Evolutionary conservation across 2,329 filamentous ascomycete species (phyloP), one percentile per base, ranked within the genome.

Genomic region (Colletotrichum graminicola): DNA sequence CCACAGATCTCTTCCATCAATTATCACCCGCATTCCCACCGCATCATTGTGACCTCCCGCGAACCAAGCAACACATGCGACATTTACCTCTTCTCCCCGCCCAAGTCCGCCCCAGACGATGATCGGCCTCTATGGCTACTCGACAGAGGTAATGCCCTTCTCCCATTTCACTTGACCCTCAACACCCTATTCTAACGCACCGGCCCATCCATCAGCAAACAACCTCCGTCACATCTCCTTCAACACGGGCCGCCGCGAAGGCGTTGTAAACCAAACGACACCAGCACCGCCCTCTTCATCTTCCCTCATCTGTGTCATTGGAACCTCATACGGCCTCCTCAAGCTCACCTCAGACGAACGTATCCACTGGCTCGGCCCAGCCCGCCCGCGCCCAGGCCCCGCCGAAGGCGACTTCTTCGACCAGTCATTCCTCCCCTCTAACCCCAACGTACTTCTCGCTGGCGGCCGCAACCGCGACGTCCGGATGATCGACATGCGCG

Each of bases 381-480:
- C 73, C 52, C 75, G 67, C 67, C 62, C 69, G 29, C 74, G 76
- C 3, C 49, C 66, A 5, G 70, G 70, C 3, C 70, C 70, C 5
- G 45, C 55, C 3, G 57, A 65, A 72, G 76, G 61, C 2, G 82
- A 88, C 68, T 79, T 88, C 54, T 86, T 89, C 67, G 78, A 84
- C 5, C 78, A 88, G 34, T 84, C 86, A 65, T 89, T 87, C 73
- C 80, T 85, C 29, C 72, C 75, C 5, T 77, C 76, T 21, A 82
- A 85, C 57, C 82, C 82, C 16, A 78, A 84, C 16, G 74, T 89
- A 2, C 73, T 90, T 18, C 78, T 87, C 41, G 85, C 86, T 0
- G 89, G 88, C 45, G 85, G 85, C 3, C 84, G 88, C 3, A 81
- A 82, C n/a, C 80, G 85, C 0, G 75, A 78, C 1, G 78, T 90